Conservation (phyloP, 371 early-diverging fungal species). For the Mortierella sp. region DNA sequence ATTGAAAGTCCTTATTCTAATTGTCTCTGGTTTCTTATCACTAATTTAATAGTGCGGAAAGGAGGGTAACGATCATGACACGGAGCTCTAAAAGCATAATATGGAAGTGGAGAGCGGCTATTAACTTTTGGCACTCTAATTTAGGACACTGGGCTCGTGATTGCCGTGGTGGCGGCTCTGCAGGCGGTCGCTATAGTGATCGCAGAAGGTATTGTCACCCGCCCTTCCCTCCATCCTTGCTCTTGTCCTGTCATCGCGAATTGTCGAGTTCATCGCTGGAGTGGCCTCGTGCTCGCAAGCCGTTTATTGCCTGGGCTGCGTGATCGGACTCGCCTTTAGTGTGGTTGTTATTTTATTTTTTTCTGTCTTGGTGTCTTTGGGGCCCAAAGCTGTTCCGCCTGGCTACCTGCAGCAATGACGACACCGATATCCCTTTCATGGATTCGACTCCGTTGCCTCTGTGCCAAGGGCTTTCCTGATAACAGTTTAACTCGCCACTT, state of each 20-base stretch:
- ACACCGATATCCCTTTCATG: neutral
- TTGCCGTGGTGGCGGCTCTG: constrained; percentile 66
- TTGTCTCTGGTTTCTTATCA: neutral
- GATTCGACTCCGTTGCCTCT: neutral
- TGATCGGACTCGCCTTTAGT: constrained; percentile 11
- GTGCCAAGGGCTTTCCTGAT: neutral
- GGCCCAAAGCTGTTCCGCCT: neutral
- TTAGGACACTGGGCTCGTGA: constrained; percentile 85
- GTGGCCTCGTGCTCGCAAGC: constrained; percentile 8
- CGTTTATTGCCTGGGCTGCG: constrained; percentile 15
- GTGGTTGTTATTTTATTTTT: neutral
- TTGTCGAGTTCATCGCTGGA: constrained; percentile 22
- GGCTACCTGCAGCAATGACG: neutral
- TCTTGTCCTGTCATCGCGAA: constrained; percentile 25
- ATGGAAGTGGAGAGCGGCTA: neutral
- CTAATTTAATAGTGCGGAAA: constrained; percentile 62
- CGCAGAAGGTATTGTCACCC: constrained; percentile 58
- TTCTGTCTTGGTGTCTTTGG: constrained; percentile 6
- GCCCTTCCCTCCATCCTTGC: constrained; percentile 13
- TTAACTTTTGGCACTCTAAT: neutral
- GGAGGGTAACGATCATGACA: constrained; percentile 62
- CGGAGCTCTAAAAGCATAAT: neutral
- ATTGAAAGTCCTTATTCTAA: neutral
- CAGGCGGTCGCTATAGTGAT: constrained; percentile 51
- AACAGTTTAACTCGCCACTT: neutral